Percentiles rank a stretch among this genome's conserved stretches.
phyloP scores from a whole-genome alignment of 2,329 filamentous ascomycete species.

The Verticillium klebahnii region DNA sequence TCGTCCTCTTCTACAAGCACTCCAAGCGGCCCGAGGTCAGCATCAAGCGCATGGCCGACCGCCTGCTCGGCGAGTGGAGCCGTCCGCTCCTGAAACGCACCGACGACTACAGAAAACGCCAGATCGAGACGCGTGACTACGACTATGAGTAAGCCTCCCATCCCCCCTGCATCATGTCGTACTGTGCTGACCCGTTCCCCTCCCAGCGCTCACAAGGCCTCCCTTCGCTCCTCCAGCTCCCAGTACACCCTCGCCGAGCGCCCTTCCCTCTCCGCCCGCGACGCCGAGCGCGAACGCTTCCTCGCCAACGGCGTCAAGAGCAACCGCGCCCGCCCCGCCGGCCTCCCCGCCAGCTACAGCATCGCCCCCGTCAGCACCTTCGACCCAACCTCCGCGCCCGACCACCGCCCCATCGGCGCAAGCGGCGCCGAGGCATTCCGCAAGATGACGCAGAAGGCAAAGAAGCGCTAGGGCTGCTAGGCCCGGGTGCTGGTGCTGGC shows the following conservation, averaged over 20 bases:
- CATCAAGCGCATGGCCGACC: slow-evolving; percentile 92
- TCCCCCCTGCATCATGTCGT: not conserved
- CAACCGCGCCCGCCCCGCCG: slow-evolving; percentile 53
- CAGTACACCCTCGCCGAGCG: slow-evolving; percentile 48
- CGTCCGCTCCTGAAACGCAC: slow-evolving; percentile 89
- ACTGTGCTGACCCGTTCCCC: not conserved
- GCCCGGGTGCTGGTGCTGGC: no score
- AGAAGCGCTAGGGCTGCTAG: slow-evolving; percentile 33
- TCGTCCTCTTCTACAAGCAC: slow-evolving; percentile 94
- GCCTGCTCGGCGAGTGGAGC: slow-evolving; percentile 92
- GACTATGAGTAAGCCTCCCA: slow-evolving; percentile 50
- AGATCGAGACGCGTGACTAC: slow-evolving; percentile 58
- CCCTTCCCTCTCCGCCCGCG: slow-evolving; percentile 35
- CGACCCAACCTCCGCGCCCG: slow-evolving; percentile 43
- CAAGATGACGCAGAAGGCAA: slow-evolving; percentile 60
- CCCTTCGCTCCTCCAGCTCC: slow-evolving; percentile 43
- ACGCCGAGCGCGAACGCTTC: slow-evolving; percentile 52
- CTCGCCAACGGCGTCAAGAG: slow-evolving; percentile 50
- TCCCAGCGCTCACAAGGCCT: slow-evolving; percentile 46
- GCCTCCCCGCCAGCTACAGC: slow-evolving; percentile 52
- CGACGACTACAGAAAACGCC: slow-evolving; percentile 88
- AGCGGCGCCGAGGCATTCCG: slow-evolving; percentile 60
- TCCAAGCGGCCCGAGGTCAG: slow-evolving; percentile 81
- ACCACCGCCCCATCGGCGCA: slow-evolving; percentile 58
- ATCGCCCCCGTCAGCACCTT: slow-evolving; percentile 60